A percentile compares a stretch with the other conserved stretches of the same genome.
These are phyloP conservation scores for Aspergillus sp. DNA, from an alignment of 2,329 filamentous ascomycete species.

Conservation along the genomic window DNA sequence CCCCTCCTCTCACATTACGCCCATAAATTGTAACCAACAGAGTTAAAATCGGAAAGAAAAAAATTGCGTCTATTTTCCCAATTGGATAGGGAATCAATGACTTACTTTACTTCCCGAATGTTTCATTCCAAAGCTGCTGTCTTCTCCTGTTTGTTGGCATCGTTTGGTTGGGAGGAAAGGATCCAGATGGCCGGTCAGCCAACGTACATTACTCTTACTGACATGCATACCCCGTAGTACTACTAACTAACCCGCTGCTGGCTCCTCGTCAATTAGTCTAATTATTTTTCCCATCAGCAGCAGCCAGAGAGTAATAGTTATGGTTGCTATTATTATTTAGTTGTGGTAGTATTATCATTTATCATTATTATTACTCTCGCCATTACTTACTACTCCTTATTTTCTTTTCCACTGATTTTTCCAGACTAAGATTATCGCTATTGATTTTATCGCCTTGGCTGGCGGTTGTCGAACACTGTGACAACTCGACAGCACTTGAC, in stretches of 20 bases:
- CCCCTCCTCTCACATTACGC: conserved; percentile 19
- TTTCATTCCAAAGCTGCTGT: not conserved
- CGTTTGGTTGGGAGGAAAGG: not conserved
- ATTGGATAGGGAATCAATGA: not conserved
- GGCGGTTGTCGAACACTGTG: conserved; percentile 1
- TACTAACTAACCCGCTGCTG: not conserved
- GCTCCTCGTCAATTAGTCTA: not conserved
- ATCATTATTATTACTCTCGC: not conserved
- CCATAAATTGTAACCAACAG: conserved; percentile 3
- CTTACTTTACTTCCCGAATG: conserved; percentile 1
- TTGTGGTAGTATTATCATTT: not conserved
- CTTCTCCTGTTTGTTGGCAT: conserved; percentile 5
- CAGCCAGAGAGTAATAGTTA: not conserved
- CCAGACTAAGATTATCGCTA: conserved; percentile 4
- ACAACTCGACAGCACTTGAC: not conserved
- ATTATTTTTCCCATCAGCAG: not conserved
- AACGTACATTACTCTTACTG: conserved; percentile 1
- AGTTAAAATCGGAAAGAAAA: not conserved
- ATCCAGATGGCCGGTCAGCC: conserved; percentile 3
- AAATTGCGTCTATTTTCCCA: not conserved
- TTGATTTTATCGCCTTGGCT: conserved; percentile 10
- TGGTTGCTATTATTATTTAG: not conserved
- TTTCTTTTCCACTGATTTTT: not conserved
- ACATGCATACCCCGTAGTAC: conserved; percentile 3
- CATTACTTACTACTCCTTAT: not conserved